Conservation (phyloP, 2,329 filamentous ascomycete genomes). For the Ceratocystis eucalypticola region DNA sequence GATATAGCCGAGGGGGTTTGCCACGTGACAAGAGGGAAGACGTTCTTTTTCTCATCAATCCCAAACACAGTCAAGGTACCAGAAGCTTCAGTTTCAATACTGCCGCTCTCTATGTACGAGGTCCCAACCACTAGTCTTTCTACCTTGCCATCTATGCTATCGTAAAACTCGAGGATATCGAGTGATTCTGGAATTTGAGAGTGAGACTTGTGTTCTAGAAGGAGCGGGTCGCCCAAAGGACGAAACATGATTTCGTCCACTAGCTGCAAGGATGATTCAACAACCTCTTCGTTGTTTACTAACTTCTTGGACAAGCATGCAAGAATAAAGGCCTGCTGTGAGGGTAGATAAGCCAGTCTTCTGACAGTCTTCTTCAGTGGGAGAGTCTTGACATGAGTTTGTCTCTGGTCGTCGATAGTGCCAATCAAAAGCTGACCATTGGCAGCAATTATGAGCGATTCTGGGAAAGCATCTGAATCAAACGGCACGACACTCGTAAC, state of each 20-base stretch:
- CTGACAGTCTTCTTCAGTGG: slow-evolving; percentile 71
- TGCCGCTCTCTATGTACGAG: slow-evolving; percentile 40
- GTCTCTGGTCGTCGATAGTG: slow-evolving; percentile 66
- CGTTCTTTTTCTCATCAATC: slow-evolving; percentile 57
- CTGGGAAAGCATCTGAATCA: slow-evolving; percentile 65
- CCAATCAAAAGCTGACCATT: slow-evolving; percentile 64
- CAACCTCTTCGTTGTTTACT: slow-evolving; percentile 54
- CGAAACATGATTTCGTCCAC: slow-evolving; percentile 85
- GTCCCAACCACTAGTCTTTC: slow-evolving; percentile 82
- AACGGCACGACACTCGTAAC: slow-evolving; percentile 73
- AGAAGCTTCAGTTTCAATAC: neutral
- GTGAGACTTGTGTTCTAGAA: slow-evolving; percentile 37
- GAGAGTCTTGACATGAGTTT: slow-evolving; percentile 75
- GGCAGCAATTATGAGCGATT: slow-evolving; percentile 69
- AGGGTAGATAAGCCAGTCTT: slow-evolving; percentile 70
- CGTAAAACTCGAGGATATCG: slow-evolving; percentile 59
- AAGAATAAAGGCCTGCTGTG: slow-evolving; percentile 68
- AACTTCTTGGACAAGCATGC: slow-evolving; percentile 71
- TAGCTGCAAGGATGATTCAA: slow-evolving; percentile 70
- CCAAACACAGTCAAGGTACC: slow-evolving; percentile 53
- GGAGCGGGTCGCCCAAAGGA: slow-evolving; percentile 54
- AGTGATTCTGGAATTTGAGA: slow-evolving; percentile 74
- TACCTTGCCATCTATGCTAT: slow-evolving; percentile 38
- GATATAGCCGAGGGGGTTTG: slow-evolving; percentile 68
- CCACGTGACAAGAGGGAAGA: slow-evolving; percentile 58